Evolutionary conservation across 257 asterid species (phyloP).

Genomic region (Thymus mandschuricus): DNA sequence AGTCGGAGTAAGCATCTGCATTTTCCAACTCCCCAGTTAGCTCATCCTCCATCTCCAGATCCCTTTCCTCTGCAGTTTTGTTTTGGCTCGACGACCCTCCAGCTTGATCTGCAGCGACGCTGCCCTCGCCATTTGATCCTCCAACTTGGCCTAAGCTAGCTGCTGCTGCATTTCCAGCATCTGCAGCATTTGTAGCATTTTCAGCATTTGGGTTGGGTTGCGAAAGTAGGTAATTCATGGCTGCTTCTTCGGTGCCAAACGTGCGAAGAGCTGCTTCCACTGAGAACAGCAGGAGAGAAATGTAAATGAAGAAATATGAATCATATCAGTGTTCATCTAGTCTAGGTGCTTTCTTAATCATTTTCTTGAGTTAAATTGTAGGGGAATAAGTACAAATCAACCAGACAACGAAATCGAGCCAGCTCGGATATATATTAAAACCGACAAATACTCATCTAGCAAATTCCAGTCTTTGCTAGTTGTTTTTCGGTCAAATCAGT

Average conservation of each 20-base stretch:
- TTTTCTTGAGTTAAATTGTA: neutral
- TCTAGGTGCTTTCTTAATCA: neutral
- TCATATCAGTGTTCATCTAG: neutral
- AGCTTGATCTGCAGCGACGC: conserved; percentile 15
- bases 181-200: no score
- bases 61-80: conserved; percentile 38
- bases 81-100: conserved; percentile 37
- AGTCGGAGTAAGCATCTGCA: conserved; percentile 79
- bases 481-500: neutral
- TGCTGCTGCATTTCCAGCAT: conserved; percentile 11
- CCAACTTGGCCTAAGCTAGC: conserved; percentile 24
- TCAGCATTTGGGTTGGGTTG: conserved; percentile 30
- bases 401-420: neutral
- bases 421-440: neutral
- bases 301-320: neutral
- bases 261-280: conserved; percentile 57
- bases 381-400: neutral
- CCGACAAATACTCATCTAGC: neutral
- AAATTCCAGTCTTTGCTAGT: neutral
- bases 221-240: conserved; percentile 53
- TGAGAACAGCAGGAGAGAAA: conserved; percentile 33
- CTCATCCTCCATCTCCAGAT: conserved; percentile 79
- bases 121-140: conserved; percentile 29
- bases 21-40: conserved; percentile 66
- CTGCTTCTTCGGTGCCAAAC: conserved; percentile 56